Evolutionary conservation across 108 stramenopile genomes (phyloP), one percentile per base, ranked within the genome.

Genomic region (Fragilaria crotonensis): DNA sequence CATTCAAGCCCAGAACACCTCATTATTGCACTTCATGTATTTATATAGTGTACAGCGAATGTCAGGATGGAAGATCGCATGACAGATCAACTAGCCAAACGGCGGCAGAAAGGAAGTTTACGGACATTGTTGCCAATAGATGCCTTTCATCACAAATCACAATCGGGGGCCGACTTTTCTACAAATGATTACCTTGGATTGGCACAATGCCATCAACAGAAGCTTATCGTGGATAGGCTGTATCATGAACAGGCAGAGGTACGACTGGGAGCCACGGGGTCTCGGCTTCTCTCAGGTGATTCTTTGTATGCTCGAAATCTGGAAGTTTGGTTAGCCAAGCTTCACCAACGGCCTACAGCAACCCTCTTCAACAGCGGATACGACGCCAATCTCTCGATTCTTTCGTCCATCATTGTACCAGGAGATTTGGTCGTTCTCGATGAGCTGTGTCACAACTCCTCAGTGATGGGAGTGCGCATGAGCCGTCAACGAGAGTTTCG

Each of bases 111-210:
- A 46, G 76, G 76, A 3, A 72, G 68, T 17, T 53, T 81, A 41
- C 73, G 80, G 20, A 55, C 62, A 20, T 57, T 77, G 48, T 59
- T 73, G 59, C 63, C 69, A 20, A 29, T 59, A 11, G 51, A 22
- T 4, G 11, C 22, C 21, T 32, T 29, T 44, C 47, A 30, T 9
- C 32, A 60, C 3, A 9, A 2, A 30, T n/a, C 22, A 45, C 27
- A 48, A 21, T 11, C 7, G 21, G 29, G 64, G 32, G 72, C 95
- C 45, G 97, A 98, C 63, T 98, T 98, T 74, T 85, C 89, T 21
- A 92, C 89, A 62, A 98, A 98, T 59, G 97, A 98, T 58, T 98
- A 97, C 61, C 87, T 98, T 2, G 95, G 97, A 30, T 64, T 98
- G 33, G 95, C 96, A 2, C 85, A 91, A 14, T 78, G 76, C 58